Conservation (phyloP, 1,284 basidiomycete genomes). For the Ceratobasidium sp. region DNA sequence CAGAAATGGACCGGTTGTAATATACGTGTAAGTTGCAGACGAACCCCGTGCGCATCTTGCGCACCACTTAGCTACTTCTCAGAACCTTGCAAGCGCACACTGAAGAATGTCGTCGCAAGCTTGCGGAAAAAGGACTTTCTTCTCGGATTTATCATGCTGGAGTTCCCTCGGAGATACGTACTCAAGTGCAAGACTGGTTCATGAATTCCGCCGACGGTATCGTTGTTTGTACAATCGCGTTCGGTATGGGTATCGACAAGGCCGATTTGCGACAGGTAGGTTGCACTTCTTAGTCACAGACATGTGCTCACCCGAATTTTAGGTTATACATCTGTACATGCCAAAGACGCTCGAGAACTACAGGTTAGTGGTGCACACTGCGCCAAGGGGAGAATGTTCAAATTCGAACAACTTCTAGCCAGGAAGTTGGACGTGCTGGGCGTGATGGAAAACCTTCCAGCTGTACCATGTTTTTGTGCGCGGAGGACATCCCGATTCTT, state of each 20-base stretch:
- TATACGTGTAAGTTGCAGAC: conserved; percentile 41
- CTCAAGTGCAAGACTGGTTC: conserved; percentile 43
- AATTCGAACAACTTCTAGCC: conserved; percentile 40
- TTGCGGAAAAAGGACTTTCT: conserved; percentile 27
- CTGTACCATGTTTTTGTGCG: conserved; percentile 43
- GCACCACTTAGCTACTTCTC: neutral
- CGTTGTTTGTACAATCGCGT: conserved; percentile 45
- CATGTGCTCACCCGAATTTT: conserved; percentile 1
- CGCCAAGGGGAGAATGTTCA: neutral
- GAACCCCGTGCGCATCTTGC: neutral
- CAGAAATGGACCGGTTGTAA: conserved; percentile 41
- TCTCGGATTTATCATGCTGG: conserved; percentile 45
- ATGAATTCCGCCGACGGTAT: conserved; percentile 42
- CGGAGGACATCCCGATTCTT: conserved; percentile 41
- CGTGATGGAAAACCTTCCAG: conserved; percentile 44
- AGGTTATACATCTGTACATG: conserved; percentile 45
- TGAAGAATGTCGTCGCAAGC: conserved; percentile 37
- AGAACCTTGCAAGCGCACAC: conserved; percentile 43
- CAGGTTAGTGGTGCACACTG: conserved; percentile 5
- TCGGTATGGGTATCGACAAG: conserved; percentile 45
- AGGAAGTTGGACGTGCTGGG: conserved; percentile 46
- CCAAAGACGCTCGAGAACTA: conserved; percentile 45
- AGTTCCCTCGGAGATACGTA: conserved; percentile 23
- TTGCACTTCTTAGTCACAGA: neutral
- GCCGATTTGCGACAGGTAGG: conserved; percentile 39